Base-by-base conservation (phyloP, 768 basidiomycete genomes). In the Pleurotus tuoliensis region DNA sequence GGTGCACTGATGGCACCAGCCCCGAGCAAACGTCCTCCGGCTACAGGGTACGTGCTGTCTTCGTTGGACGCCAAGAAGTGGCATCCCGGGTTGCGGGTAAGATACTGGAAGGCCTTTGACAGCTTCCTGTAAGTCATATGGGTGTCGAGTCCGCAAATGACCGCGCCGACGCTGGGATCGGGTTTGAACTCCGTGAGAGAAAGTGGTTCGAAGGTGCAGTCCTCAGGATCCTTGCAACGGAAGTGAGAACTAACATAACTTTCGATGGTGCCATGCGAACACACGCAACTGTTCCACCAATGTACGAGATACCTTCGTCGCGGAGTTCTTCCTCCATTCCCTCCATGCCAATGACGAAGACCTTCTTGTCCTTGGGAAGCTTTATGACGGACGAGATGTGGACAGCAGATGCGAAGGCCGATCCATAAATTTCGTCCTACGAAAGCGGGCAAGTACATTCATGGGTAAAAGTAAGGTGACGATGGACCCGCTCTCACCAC, bases 371-470 rank as follows among this genome's bases (percentile, higher is more conserved):
- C 66, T 88, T 91, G 8, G 94, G 91, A 59, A 99, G 79, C 56
- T 92, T 88, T 63, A 95, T 77, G 11, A 98, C 89, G 40, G 91
- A 84, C 0, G 94, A 95, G 22, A 98, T 74, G 71, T 98, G 81
- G 1, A 80, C 76, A n/a, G 80, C 79, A 7, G 79, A 75, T 41
- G 80, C 76, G 62, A 90, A 98, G 2, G 94, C 96, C 5, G 96
- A 98, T 51, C 95, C 93, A 63, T 92, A 98, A 54, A 98, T 92
- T 68, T 98, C 97, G 58, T 97, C 92, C 96, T 98, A 41, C 20
- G 7, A 37, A 34, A 30, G n/a, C 30, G 47, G 9, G 25, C 46
- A 46, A 53, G 53, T 37, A 3, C 13, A 24, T 43, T 52, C 38
- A 55, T 38, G n/a, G 27, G 12, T 15, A 25, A 37, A 47, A 45